A percentile compares a stretch with the other conserved stretches of the same genome.
phyloP scores from a whole-genome alignment of 2,329 filamentous ascomycete genomes.

The Colletotrichum sp. region DNA sequence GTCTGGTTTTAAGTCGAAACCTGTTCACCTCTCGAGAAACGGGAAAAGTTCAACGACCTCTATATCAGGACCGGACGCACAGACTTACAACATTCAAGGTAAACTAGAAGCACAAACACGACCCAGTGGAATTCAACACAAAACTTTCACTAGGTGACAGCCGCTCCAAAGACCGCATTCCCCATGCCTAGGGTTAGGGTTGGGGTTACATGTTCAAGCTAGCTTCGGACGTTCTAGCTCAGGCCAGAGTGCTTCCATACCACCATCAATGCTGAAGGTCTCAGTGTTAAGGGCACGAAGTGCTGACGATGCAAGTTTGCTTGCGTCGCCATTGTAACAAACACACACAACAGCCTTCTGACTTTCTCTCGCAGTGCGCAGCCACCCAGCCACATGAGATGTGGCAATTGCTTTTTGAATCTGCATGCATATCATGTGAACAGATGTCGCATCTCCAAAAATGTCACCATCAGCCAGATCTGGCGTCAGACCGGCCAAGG shows the following conservation, averaged over 20 bases:
- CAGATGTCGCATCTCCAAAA: conserved; percentile 2
- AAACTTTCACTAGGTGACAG: background rate
- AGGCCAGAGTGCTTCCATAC: background rate
- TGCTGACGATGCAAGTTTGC: background rate
- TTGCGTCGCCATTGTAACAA: conserved; percentile 6
- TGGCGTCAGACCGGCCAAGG: background rate
- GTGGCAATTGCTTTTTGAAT: background rate
- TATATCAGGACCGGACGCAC: no score
- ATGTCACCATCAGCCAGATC: background rate
- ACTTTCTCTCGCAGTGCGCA: background rate
- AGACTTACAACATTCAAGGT: no score
- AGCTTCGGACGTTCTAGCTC: background rate
- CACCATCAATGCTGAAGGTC: conserved; percentile 1
- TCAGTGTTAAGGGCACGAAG: background rate
- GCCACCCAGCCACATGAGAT: background rate
- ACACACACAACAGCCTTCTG: background rate
- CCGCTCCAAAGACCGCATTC: accelerated
- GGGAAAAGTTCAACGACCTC: accelerated
- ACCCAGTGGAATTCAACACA: background rate
- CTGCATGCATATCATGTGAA: background rate
- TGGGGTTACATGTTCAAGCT: accelerated
- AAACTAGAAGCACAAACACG: background rate
- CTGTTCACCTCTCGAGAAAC: background rate
- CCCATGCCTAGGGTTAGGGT: accelerated
- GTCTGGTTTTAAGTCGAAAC: background rate